A percentile compares a stretch with the other conserved stretches of the same genome.
These are phyloP conservation scores for Metarhizium rileyi DNA, from an alignment of 2,329 filamentous ascomycete genomes.

Conservation along the genomic window DNA sequence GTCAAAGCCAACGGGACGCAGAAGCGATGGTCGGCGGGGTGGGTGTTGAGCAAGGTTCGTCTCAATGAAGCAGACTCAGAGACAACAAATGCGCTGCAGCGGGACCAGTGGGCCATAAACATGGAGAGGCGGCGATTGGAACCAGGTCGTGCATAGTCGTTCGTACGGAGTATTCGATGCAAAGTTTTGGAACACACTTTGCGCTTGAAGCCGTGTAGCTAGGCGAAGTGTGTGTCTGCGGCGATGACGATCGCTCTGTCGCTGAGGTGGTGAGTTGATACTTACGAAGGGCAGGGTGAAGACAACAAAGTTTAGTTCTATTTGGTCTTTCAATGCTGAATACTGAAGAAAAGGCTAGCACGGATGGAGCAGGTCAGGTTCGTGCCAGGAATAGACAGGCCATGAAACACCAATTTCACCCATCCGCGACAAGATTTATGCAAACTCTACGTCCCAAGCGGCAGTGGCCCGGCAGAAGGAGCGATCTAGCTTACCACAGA, in stretches of 20 bases:
- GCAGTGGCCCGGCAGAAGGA: neutral
- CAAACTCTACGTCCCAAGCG: neutral
- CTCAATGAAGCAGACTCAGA: neutral
- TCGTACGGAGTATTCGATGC: too few relatives aligned
- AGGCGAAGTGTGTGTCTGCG: neutral
- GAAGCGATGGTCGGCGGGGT: neutral
- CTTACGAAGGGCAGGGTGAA: too few relatives aligned
- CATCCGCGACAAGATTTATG: neutral
- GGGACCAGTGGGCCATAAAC: constrained; percentile 5
- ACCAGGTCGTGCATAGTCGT: too few relatives aligned
- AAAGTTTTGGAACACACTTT: neutral
- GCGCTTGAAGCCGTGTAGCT: neutral
- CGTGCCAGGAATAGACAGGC: neutral
- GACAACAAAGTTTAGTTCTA: too few relatives aligned
- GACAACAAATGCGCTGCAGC: constrained; percentile 3
- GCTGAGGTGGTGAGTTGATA: too few relatives aligned
- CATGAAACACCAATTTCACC: neutral
- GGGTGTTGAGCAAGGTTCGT: neutral
- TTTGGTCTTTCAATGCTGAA: too few relatives aligned
- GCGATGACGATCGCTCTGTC: too few relatives aligned
- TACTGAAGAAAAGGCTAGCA: too few relatives aligned
- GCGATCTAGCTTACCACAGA: neutral
- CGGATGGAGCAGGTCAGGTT: neutral
- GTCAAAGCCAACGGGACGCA: neutral
- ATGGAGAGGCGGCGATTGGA: neutral